Evolutionary conservation across 2,329 filamentous ascomycete species (phyloP), one percentile per base, ranked within the genome.

Genomic region (Bipolaris oryzae): DNA sequence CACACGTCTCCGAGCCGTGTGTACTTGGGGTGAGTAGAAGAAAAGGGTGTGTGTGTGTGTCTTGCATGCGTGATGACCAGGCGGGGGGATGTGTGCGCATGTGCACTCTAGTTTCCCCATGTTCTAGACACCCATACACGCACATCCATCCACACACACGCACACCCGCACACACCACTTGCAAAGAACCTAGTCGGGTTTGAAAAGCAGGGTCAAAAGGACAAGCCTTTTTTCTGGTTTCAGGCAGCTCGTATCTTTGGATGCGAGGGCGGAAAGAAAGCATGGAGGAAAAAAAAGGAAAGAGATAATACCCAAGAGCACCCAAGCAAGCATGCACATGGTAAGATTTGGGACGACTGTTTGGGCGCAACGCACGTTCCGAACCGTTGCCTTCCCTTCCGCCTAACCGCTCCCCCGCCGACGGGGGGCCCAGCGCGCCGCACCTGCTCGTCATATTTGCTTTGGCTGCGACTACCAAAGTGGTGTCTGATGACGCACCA

Each of bases 361-460:
- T 55, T 23, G 53, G 38, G 18, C 20, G 38, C 18, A n/a, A 35
- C 34, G 38, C 38, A 46, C 53, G 53, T 55, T 55, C 53, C 53
- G 53, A 51, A 46, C 53, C 48, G 53, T 55, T 39, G 41, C 38
- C 38, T 44, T 50, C 46, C 38, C 38, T 44, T 50, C 46, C 53
- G 46, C 35, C 20, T 33, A 51, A 50, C 46, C 38, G 38, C 13
- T 23, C 46, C 33, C 39, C 39, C 53, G 33, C 48, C 18, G 46
- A 55, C 39, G 31, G 46, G 46, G 46, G 52, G 25, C 7, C 25
- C 25, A 41, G 15, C 20, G 38, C 38, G 18, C 38, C 38, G 38
- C 39, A 33, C 28, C 23, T 50, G 47, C 18, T 44, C 53, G 41
- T 55, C 41, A 51, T 50, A 42, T 41, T 16, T 25, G 20, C 53